These are phyloP conservation scores for Peniophora sp. DNA, from an alignment of 1,284 basidiomycete genomes.

Conservation along the genomic window DNA sequence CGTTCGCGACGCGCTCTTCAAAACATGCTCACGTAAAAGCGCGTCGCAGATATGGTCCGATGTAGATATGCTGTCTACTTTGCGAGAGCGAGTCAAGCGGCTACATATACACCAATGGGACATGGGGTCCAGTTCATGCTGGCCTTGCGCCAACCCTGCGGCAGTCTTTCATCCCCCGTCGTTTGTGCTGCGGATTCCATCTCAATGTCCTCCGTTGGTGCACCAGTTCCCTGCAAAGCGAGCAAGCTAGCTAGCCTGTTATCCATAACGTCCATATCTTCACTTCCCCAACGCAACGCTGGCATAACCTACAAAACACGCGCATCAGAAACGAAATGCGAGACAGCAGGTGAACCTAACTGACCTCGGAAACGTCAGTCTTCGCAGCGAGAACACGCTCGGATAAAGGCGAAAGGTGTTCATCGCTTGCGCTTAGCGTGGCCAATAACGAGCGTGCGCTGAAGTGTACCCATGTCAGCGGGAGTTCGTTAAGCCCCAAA, in stretches of 20 bases:
- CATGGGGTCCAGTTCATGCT: conserved; percentile 50
- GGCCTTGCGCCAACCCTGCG: conserved; percentile 41
- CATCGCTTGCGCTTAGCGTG: conserved; percentile 27
- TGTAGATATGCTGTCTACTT: too few species aligned
- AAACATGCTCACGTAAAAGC: too few species aligned
- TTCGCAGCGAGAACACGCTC: not conserved
- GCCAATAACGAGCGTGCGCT: conserved; percentile 32
- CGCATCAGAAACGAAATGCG: not conserved
- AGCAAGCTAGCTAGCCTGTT: conserved; percentile 38
- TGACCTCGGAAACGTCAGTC: too few species aligned
- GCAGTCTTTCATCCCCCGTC: conserved; percentile 6
- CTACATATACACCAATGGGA: conserved; percentile 52
- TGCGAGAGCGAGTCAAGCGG: not conserved
- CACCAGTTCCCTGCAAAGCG: not conserved
- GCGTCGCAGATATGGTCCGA: too few species aligned
- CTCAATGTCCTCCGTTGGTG: conserved; percentile 1
- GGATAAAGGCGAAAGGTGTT: conserved; percentile 20
- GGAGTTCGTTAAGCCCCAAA: not conserved
- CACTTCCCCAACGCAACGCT: conserved; percentile 33
- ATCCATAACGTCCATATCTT: conserved; percentile 46
- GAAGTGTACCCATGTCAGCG: not conserved
- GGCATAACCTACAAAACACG: conserved; percentile 13
- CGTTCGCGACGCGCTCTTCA: too few species aligned
- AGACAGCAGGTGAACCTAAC: conserved; percentile 5
- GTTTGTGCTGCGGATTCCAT: not conserved